Base-by-base conservation (phyloP, 352 stramenopile genomes). In the Phytopythium helicoides region DNA sequence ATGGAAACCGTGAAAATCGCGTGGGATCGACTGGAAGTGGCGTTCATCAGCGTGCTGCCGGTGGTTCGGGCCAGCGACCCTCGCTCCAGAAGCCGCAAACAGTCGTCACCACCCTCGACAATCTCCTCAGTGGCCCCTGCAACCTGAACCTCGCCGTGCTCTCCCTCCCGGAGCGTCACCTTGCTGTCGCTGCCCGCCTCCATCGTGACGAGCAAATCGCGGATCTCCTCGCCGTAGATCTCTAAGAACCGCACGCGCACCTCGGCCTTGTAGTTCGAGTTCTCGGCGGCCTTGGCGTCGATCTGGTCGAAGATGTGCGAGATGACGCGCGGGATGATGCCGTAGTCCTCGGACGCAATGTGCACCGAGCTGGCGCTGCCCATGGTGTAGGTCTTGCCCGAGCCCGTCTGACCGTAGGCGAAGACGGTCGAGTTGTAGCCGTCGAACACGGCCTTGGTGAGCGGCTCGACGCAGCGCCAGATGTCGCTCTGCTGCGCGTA, bases 31-130 rank as follows among this genome's bases (percentile, higher is more conserved):
- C 83, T 96, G 38, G 82, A 96, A 19, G 91, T 76, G 16, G 81
- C 86, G 68, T 98, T 98, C 88, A 98, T 97, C 42, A 96, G 73
- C 31, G 92, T 98, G 37, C 86, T 88, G 6, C 84, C 86, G 3
- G 85, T 94, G 15, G 81, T 94, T 16, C 92, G 76, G 50, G 80
- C 87, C 15, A 92, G 66, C 42, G 81, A 94, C 18, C 91, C 91
- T 19, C 83, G 71, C 59, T 96, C 82, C 15, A 97, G 58, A 44
- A 96, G 38, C 16, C 81, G 71, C 44, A 95, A 64, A 51, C 91
- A 93, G 60, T 93, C 73, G 19, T 92, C 88, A 0, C 75, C 71
- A 28, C 81, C 68, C 0, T 60, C 37, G 8, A 96, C 86, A 12
- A 71, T 56, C 19, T 92, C 76, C 55, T 96, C 84, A 0, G 74